Evolutionary conservation across 2,329 filamentous ascomycete genomes (phyloP).

Genomic region (Thelonectria discophora): DNA sequence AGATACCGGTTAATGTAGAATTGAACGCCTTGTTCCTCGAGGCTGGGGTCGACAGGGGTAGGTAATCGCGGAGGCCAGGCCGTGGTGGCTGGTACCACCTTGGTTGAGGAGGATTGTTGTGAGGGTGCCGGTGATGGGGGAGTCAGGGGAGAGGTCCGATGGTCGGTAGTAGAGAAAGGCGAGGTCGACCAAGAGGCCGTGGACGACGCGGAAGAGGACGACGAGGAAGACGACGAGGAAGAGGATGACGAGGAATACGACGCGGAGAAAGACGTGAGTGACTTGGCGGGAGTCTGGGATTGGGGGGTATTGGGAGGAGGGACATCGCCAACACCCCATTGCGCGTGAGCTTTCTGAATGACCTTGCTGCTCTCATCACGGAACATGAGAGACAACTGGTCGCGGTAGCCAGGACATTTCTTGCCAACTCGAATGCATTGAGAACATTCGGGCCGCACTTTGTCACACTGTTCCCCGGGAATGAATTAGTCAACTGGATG

Average conservation of each 20-base stretch:
- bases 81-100: not conserved
- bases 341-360: constrained; percentile 65
- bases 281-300: constrained; percentile 38
- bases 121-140: constrained; percentile 32
- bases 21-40: constrained; percentile 58
- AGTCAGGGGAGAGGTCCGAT: constrained; percentile 29
- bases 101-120: constrained; percentile 12
- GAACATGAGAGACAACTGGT: constrained; percentile 72
- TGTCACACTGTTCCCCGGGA: constrained; percentile 62
- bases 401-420: constrained; percentile 70
- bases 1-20: constrained; percentile 63
- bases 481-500: constrained; percentile 22
- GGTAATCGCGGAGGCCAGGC: constrained; percentile 29
- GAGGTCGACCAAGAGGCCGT: constrained; percentile 36
- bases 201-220: constrained; percentile 36
- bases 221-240: constrained; percentile 23
- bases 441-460: constrained; percentile 66
- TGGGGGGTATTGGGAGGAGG: constrained; percentile 26
- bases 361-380: constrained; percentile 72
- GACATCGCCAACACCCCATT: constrained; percentile 52
- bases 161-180: constrained; percentile 24
- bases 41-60: constrained; percentile 51
- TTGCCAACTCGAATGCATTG: constrained; percentile 69
- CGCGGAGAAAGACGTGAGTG: constrained; percentile 21
- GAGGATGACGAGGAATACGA: not conserved